phyloP scores from a whole-genome alignment of 2,329 filamentous ascomycete genomes.

The Sordariomycetes sp. region DNA sequence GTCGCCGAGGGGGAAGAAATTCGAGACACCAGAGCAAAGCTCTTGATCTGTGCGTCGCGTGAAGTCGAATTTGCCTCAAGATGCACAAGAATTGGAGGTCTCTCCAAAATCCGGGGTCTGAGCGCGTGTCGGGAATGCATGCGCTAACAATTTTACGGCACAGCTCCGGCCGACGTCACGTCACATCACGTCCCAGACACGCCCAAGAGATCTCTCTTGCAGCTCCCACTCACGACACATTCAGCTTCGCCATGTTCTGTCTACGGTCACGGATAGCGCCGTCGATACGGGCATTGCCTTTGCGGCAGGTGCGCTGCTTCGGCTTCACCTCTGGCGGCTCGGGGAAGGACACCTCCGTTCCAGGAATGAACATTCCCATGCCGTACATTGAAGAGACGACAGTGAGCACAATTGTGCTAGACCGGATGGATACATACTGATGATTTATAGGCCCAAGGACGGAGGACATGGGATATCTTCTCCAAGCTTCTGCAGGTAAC shows the following conservation, averaged over 20 bases:
- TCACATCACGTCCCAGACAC: too few species aligned
- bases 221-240: too few species aligned
- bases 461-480: slow-evolving; percentile 79
- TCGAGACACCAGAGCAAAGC: too few species aligned
- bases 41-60: too few species aligned
- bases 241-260: slow-evolving; percentile 15
- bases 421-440: slow-evolving; percentile 12
- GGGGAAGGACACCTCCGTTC: slow-evolving; percentile 5
- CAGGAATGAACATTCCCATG: slow-evolving; percentile 38
- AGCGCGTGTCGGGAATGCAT: too few species aligned
- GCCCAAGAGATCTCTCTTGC: not conserved
- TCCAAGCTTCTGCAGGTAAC: slow-evolving; percentile 66
- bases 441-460: slow-evolving; percentile 56
- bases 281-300: slow-evolving; percentile 23
- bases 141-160: too few species aligned
- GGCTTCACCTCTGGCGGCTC: slow-evolving; percentile 23
- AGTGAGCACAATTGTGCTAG: slow-evolving; percentile 20
- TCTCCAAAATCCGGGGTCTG: too few species aligned
- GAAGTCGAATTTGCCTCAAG: too few species aligned
- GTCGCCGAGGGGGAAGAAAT: too few species aligned
- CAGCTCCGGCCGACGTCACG: too few species aligned
- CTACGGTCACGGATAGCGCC: slow-evolving; percentile 18
- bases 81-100: too few species aligned
- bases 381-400: slow-evolving; percentile 45
- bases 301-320: slow-evolving; percentile 29